Conservation (phyloP, 352 stramenopile genomes). For the Halophytophthora batemanensis region DNA sequence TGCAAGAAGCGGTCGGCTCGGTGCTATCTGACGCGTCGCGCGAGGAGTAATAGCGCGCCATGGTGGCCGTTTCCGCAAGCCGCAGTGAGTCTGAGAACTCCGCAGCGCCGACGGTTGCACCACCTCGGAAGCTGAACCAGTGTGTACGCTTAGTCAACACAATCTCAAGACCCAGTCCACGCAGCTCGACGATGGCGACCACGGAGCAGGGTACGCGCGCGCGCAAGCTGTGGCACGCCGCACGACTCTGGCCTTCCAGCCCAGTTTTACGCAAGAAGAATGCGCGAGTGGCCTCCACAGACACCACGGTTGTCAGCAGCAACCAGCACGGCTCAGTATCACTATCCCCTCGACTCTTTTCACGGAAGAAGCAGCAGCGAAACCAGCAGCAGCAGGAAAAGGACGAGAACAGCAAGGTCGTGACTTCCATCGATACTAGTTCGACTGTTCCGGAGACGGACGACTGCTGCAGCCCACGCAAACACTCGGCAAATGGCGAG, state of each 20-base stretch:
- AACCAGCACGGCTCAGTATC: slow-evolving; percentile 18
- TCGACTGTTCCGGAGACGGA: not conserved
- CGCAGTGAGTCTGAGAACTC: no score
- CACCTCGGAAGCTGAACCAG: no score
- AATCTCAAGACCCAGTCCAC: not conserved
- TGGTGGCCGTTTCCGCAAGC: no score
- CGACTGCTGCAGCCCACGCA: slow-evolving; percentile 3
- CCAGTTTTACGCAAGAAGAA: slow-evolving; percentile 33
- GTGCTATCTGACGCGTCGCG: no score
- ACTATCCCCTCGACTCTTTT: not conserved
- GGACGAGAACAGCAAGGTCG: not conserved
- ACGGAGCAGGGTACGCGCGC: slow-evolving; percentile 15
- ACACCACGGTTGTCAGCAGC: slow-evolving; percentile 17
- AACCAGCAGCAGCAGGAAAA: slow-evolving; percentile 15
- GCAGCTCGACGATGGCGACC: slow-evolving; percentile 1
- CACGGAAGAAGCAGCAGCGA: slow-evolving; percentile 6
- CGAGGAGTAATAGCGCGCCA: no score
- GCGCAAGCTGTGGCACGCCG: slow-evolving; percentile 34
- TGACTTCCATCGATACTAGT: not conserved
- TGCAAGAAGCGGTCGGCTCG: no score
- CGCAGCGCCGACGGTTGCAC: no score
- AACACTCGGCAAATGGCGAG: slow-evolving; percentile 12
- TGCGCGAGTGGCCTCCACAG: slow-evolving; percentile 12
- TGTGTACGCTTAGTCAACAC: slow-evolving; percentile 4
- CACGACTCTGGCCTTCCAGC: slow-evolving; percentile 31